Base-by-base conservation (phyloP, 2,329 filamentous ascomycete species). In the Thyridium curvatum region DNA sequence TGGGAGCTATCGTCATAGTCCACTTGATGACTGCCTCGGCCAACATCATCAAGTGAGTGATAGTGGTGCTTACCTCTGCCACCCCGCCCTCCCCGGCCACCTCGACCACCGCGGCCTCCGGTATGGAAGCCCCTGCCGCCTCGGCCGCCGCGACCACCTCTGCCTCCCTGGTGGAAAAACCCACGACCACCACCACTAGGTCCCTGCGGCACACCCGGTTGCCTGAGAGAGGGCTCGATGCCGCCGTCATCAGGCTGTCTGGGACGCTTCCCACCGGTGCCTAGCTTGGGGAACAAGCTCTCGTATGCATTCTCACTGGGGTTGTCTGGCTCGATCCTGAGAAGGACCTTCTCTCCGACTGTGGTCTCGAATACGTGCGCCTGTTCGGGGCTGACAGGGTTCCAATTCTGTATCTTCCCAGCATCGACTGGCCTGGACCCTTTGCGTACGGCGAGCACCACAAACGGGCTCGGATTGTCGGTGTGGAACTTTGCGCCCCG, bases 301-400 rank as follows among this genome's bases (percentile, higher is more conserved):
- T 85, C 79, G 52, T 79, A 80, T 45, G 79, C 74, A 45, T 76
- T 77, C 51, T 84, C 79, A 17, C 64, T 60, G 3, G 67, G 64
- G 37, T 79, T 65, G 46, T 91, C 86, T 38, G 80, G 71, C 58
- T 95, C 88, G 34, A 97, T 82, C 2, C 85, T 77, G 37, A 97
- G 64, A 46, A 93, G 71, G 13, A 87, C 78, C 65, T 94, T 95
- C 63, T 97, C 90, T 14, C 85, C 85, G 2, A 97, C 86, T 0
- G 78, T 79, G 1, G 85, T 89, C 46, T 94, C 86, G 52, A 97
- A 89, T 6, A 79, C 72, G 53, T 90, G 79, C 0, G 79, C 72
- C 52, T 85, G 78, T 8, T 88, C 81, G 5, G 76, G 67, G 1
- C 83, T 65, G 4, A 94, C 72, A 4, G 86, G 79, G 45, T 86